phyloP scores from a whole-genome alignment of 192 early-diverging fungal species.

The Backusella morwellensis region DNA sequence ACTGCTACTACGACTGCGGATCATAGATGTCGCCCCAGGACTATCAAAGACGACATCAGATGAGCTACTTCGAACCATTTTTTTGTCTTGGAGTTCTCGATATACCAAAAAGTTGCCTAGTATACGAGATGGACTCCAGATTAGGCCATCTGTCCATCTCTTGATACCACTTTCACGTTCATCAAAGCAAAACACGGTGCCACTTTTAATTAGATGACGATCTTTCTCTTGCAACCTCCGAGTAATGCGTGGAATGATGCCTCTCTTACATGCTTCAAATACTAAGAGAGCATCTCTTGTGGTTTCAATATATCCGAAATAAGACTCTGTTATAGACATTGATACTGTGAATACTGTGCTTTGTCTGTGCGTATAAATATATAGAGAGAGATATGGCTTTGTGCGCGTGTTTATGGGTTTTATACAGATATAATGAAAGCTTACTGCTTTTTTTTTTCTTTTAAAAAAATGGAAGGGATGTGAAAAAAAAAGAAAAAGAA shows the following conservation, averaged over 20 bases:
- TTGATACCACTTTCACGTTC: slow-evolving; percentile 79
- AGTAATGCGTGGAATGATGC: slow-evolving; percentile 61
- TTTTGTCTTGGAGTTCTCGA: slow-evolving; percentile 58
- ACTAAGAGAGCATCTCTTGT: slow-evolving; percentile 73
- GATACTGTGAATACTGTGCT: neutral
- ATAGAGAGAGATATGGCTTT: neutral
- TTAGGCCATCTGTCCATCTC: slow-evolving; percentile 82
- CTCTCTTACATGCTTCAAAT: slow-evolving; percentile 73
- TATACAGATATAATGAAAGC: neutral
- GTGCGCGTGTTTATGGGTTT: neutral
- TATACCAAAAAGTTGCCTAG: slow-evolving; percentile 79
- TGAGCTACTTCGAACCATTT: neutral
- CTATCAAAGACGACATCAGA: neutral
- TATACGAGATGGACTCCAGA: slow-evolving; percentile 84
- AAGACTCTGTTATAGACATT: slow-evolving; percentile 39
- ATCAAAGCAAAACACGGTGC: slow-evolving; percentile 82
- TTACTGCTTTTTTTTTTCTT: neutral
- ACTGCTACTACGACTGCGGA: neutral
- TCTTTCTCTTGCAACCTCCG: slow-evolving; percentile 71
- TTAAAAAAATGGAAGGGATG: neutral
- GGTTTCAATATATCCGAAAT: slow-evolving; percentile 64
- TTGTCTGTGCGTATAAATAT: neutral
- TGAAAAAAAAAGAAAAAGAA: neutral
- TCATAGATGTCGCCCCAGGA: neutral
- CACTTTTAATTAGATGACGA: slow-evolving; percentile 64